Conservation (phyloP, 2,329 filamentous ascomycete genomes). For the Eurotiales sp. region DNA sequence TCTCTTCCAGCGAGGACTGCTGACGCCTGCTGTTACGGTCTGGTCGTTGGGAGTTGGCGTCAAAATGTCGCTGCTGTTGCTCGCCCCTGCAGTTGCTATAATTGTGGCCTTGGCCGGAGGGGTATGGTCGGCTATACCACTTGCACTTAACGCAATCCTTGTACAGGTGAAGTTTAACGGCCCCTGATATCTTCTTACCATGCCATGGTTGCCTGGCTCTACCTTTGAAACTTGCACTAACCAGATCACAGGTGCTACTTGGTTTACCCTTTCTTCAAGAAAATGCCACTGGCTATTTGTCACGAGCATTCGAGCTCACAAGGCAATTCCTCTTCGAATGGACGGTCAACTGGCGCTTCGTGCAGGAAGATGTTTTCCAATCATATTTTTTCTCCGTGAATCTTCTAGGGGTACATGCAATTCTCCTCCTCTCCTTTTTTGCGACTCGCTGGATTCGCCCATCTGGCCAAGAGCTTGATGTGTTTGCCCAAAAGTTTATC, state of each 20-base stretch:
- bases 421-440: conserved; percentile 65
- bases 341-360: conserved; percentile 98
- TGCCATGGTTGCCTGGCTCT: too few species aligned
- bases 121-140: conserved; percentile 59
- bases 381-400: conserved; percentile 64
- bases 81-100: conserved; percentile 74
- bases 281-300: conserved; percentile 68
- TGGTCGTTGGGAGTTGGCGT: conserved; percentile 81
- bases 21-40: conserved; percentile 66
- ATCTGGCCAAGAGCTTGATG: conserved; percentile 54
- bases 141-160: conserved; percentile 69
- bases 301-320: conserved; percentile 83
- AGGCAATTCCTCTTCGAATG: conserved; percentile 92
- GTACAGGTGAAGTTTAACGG: conserved; percentile 61
- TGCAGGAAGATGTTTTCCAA: conserved; percentile 79
- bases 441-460: conserved; percentile 69
- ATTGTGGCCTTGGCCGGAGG: conserved; percentile 72
- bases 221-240: conserved; percentile 11
- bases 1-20: conserved; percentile 68
- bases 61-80: conserved; percentile 89
- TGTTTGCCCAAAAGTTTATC: conserved; percentile 51
- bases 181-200: conserved; percentile 1
- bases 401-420: conserved; percentile 63
- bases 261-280: conserved; percentile 63
- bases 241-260: conserved; percentile 44